These are phyloP conservation scores for Glonium stellatum DNA, from an alignment of 495 filamentous ascomycete species.

Conservation along the genomic window DNA sequence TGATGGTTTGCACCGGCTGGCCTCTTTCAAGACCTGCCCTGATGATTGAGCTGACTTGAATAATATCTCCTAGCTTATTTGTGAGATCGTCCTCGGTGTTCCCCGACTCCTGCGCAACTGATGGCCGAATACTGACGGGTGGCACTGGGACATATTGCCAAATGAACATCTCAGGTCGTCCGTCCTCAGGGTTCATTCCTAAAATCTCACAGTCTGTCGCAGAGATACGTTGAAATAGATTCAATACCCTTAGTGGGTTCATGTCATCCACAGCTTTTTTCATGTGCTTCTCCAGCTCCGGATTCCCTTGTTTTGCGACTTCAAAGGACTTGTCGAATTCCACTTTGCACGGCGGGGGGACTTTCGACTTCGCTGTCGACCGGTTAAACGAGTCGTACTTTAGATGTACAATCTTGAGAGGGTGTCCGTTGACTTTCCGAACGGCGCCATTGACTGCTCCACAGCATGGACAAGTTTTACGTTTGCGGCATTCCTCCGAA, in stretches of 20 bases:
- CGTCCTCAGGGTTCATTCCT: constrained; percentile 77
- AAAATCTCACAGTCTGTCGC: constrained; percentile 82
- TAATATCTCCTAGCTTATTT: constrained; percentile 87
- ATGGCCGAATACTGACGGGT: constrained; percentile 87
- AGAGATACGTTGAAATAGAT: constrained; percentile 83
- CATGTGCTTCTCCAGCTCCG: constrained; percentile 82
- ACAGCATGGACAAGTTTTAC: constrained; percentile 68
- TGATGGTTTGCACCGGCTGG: constrained; percentile 74
- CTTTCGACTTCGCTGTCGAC: constrained; percentile 78
- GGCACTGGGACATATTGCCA: constrained; percentile 96
- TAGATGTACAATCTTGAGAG: constrained; percentile 89
- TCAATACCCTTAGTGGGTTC: constrained; percentile 80
- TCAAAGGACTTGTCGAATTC: constrained; percentile 77
- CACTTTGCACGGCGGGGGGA: constrained; percentile 67
- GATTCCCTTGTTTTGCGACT: constrained; percentile 62
- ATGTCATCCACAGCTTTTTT: constrained; percentile 90
- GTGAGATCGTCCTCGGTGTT: constrained; percentile 96
- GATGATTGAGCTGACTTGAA: constrained; percentile 77
- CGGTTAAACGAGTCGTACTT: constrained; percentile 80
- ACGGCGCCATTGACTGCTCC: constrained; percentile 77
- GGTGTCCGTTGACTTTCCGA: constrained; percentile 67
- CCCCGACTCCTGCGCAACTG: constrained; percentile 80
- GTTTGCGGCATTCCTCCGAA: constrained; percentile 80
- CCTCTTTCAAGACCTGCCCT: constrained; percentile 73
- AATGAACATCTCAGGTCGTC: constrained; percentile 91